phyloP scores from a whole-genome alignment of 805 yeast species.

The Metschnikowia cubensis region DNA sequence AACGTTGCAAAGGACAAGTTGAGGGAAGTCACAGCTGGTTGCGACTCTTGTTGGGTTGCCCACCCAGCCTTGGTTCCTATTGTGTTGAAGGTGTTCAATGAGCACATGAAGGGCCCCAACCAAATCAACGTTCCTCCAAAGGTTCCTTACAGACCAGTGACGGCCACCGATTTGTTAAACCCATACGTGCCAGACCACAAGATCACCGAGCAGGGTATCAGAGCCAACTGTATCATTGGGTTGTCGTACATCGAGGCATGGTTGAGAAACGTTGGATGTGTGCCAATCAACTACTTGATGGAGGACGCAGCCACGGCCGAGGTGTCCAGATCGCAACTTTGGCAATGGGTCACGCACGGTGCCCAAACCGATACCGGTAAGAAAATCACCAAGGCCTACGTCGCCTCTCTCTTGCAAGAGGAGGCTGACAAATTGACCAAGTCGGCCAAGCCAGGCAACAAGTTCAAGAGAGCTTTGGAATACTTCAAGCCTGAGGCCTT shows the following conservation, averaged over 20 bases:
- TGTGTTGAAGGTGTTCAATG: constrained; percentile 67
- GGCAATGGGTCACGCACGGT: constrained; percentile 79
- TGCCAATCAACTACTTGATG: constrained; percentile 80
- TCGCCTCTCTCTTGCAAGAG: constrained; percentile 53
- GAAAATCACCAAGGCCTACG: constrained; percentile 56
- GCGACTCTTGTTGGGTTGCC: constrained; percentile 89
- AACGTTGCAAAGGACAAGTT: constrained; percentile 72
- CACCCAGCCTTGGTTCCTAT: constrained; percentile 78
- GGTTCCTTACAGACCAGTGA: constrained; percentile 48
- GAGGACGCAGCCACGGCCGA: constrained; percentile 91
- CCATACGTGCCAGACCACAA: constrained; percentile 60
- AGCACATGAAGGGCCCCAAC: constrained; percentile 79
- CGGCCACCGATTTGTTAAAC: constrained; percentile 56
- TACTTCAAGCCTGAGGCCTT: constrained; percentile 70
- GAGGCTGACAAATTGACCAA: constrained; percentile 52
- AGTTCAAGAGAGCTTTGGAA: constrained; percentile 63
- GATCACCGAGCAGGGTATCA: constrained; percentile 67
- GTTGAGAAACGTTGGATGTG: constrained; percentile 82
- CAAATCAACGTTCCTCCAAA: constrained; percentile 57
- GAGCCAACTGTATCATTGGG: constrained; percentile 71
- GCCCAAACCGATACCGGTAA: constrained; percentile 57
- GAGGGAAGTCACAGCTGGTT: constrained; percentile 73
- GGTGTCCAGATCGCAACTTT: constrained; percentile 76
- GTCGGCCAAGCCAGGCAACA: constrained; percentile 55
- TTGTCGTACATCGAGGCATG: constrained; percentile 80